Base-by-base conservation (phyloP, 192 early-diverging fungal species). In the Dissophora globulifera region DNA sequence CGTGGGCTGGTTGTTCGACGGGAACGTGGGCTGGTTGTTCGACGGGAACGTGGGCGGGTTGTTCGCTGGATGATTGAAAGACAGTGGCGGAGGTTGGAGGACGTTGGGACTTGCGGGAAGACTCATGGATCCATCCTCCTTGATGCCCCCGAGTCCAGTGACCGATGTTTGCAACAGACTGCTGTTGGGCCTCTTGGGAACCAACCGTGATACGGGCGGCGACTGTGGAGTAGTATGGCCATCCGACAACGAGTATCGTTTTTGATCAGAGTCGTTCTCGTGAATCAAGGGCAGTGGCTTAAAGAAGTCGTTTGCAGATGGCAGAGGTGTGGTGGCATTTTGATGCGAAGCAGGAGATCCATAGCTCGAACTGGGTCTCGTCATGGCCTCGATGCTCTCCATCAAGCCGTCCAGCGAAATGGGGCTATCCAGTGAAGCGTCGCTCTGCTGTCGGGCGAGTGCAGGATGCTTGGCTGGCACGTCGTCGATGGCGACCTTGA, bases 371-470 rank as follows among this genome's bases (percentile, higher is more conserved):
- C 53, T 47, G 6, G 72, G 47, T 27, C 35, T 66, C 2, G 58
- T 38, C 72, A 76, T 67, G 1, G 72, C 72, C 30, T 76, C 72
- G n/a, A 76, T 56, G 20, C 72, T 76, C n/a, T 76, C 72, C 63
- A 76, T 42, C 10, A 76, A 25, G 9, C 72, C 72, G 57, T 76
- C 63, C 15, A 76, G 20, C 12, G 72, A 76, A 23, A 57, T 76
- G 0, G 72, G 63, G 25, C 72, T 67, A 23, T 66, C 64, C 15
- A 62, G 19, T 3, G 49, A 51, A 1, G 35, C 38, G 12, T 54
- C 23, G 30, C 22, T 46, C 4, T 41, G 57, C 2, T 46, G 49
- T 3, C 50, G 31, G 6, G 26, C 22, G 8, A 58, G 38, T 7
- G 54, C 23, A 17, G 50, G 62, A n/a, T n/a, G n/a, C n/a, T 49